phyloP scores from a whole-genome alignment of 192 early-diverging fungal genomes.

The Rhizoclosmatium globosum region DNA sequence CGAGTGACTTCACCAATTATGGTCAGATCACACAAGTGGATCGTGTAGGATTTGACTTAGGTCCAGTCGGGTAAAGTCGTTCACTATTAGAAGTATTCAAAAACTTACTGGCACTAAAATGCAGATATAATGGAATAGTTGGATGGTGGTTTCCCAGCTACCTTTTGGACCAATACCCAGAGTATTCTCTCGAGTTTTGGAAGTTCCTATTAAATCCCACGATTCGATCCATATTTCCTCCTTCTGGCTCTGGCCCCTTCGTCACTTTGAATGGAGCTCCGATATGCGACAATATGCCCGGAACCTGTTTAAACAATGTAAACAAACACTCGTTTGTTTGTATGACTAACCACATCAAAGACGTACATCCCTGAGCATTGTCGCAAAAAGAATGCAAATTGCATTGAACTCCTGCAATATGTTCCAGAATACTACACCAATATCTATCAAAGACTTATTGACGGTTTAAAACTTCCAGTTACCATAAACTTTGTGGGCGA shows the following conservation, averaged over 20 bases:
- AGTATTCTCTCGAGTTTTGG: slow-evolving; percentile 35
- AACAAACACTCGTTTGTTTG: too few species aligned
- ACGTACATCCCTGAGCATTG: neutral
- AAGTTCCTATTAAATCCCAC: slow-evolving; percentile 19
- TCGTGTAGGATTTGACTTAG: neutral
- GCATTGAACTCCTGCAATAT: slow-evolving; percentile 9
- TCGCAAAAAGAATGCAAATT: neutral
- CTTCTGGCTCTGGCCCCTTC: neutral
- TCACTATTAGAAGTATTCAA: neutral
- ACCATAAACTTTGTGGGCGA: slow-evolving; percentile 20
- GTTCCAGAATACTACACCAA: neutral
- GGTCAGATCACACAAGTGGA: slow-evolving; percentile 16
- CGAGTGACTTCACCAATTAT: slow-evolving; percentile 10
- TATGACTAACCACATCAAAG: too few species aligned
- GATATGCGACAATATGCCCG: slow-evolving; percentile 11
- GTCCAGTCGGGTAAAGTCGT: slow-evolving; percentile 7
- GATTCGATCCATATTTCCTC: neutral
- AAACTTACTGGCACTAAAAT: too few species aligned
- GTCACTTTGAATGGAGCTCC: neutral
- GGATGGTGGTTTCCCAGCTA: slow-evolving; percentile 26
- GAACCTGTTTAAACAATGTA: slow-evolving; percentile 1
- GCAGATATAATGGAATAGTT: slow-evolving; percentile 21
- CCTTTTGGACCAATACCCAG: slow-evolving; percentile 26
- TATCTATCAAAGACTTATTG: neutral
- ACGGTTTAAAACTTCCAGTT: neutral